Evolutionary conservation across 2,329 filamentous ascomycete genomes (phyloP), one percentile per base, ranked within the genome.

Genomic region (Colletotrichum cereale): DNA sequence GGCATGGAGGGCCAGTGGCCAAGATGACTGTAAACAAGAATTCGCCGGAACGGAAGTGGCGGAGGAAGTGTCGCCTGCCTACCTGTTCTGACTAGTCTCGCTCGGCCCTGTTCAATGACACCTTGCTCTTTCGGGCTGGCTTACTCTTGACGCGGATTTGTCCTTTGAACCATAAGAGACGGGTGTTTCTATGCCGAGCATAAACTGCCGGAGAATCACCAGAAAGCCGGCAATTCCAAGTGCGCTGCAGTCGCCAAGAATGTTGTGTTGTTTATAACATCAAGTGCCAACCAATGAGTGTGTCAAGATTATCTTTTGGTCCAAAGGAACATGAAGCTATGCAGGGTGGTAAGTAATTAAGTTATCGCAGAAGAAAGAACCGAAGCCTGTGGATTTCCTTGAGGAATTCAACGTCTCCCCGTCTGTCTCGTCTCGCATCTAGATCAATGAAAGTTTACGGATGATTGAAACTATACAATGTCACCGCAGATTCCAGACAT

Each of bases 151-250:
- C 7, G 16, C 3, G n/a, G 7, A 16, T 6, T 5, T 26, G 12
- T 6, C 2, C 47, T 26, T 14, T 6, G 5, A 5, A 24, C 2
- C 14, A 24, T 26, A 12, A 4, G 11, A 4, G 24, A 5, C 1
- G 24, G 5, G 4, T 5, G 3, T 29, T 5, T 26, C 24, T 3
- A 2, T 12, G n/a, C 12, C n/a, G 12, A 16, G 47, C 12, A 50
- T 8, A 26, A 50, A 7, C 1, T 26, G 5, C 5, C 3, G 0
- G n/a, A 14, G 24, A 29, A 16, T 2, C 24, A 4, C 12, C 5
- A 50, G 4, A 26, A 26, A 18, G 24, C 12, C 47, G 16, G 7
- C 11, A 29, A 29, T 29, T 12, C 12, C 12, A 16, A 16, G 1
- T 50, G 14, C 10, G 24, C 12, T 8, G 24, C 12, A 5, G 24